A percentile compares a stretch with the other conserved stretches of the same genome.
phyloP scores from a whole-genome alignment of 352 stramenopile genomes.

The Phytophthora ohioensis region DNA sequence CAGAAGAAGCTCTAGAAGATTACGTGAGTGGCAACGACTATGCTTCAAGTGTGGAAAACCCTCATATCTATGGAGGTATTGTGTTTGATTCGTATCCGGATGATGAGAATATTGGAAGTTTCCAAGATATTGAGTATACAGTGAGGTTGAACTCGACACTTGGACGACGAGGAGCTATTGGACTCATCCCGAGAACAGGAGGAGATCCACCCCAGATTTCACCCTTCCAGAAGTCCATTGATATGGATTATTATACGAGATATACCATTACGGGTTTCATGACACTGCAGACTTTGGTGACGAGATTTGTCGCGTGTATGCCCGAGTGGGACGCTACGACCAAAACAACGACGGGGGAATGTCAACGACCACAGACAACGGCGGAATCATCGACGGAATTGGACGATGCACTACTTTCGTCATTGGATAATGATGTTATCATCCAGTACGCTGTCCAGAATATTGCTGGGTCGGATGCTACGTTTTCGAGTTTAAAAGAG shows the following conservation, averaged over 20 bases:
- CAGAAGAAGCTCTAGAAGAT: slow-evolving; percentile 48
- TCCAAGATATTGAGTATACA: slow-evolving; percentile 57
- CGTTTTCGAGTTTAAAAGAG: slow-evolving; percentile 35
- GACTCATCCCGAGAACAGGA: slow-evolving; percentile 8
- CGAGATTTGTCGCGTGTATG: slow-evolving; percentile 37
- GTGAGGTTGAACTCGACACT: slow-evolving; percentile 60
- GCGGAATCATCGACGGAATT: slow-evolving; percentile 38
- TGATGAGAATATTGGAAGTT: slow-evolving; percentile 41
- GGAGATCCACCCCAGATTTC: slow-evolving; percentile 15
- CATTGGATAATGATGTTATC: slow-evolving; percentile 55
- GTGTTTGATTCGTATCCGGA: slow-evolving; percentile 62
- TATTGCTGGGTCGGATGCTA: slow-evolving; percentile 24
- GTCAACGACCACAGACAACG: slow-evolving; percentile 28
- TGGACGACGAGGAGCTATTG: slow-evolving; percentile 13
- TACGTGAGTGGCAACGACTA: slow-evolving; percentile 66
- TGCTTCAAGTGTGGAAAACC: slow-evolving; percentile 52
- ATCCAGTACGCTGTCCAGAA: slow-evolving; percentile 41
- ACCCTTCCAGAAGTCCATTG: slow-evolving; percentile 35
- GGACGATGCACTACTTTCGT: slow-evolving; percentile 44
- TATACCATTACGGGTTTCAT: slow-evolving; percentile 38
- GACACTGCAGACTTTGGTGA: slow-evolving; percentile 37
- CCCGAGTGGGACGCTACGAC: slow-evolving; percentile 29
- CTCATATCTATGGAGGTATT: slow-evolving; percentile 69
- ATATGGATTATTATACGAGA: slow-evolving; percentile 25
- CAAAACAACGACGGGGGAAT: slow-evolving; percentile 29